Evolutionary conservation across 805 yeast genomes (phyloP), one percentile per base, ranked within the genome.

Genomic region (Scheffersomyces stipitis): DNA sequence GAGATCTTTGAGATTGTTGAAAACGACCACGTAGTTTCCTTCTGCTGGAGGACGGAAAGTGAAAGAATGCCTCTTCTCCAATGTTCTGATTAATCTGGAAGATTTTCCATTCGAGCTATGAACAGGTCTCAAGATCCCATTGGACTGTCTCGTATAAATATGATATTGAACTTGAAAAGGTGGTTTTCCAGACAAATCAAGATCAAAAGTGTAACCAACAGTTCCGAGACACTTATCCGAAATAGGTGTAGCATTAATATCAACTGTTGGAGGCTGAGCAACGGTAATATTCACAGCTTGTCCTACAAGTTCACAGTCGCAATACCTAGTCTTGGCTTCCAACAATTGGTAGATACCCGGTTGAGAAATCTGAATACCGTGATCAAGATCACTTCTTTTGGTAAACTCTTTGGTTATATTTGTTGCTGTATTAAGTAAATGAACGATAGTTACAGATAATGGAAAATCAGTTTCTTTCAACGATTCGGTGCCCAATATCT

Each of bases 211-310:
- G 48, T 71, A 78, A 0, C 97, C 99, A 6, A 88, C 81, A 30
- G 89, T 87, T 0, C 99, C 99, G 20, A 93, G 85, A 65, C 99
- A 93, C 33, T 83, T 78, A 51, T 91, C 98, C 17, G 79, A 69
- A 2, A 91, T 78, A 3, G 91, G 79, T 10, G 67, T 67, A 1
- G 88, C 78, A 2, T 47, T 30, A 12, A 78, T 69, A 2, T 54
- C 52, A 14, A 73, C 64, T 2, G 33, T 38, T 1, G 73, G 69
- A 3, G 76, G 77, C 2, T 55, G 56, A 1, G 73, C 76, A 9
- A 55, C 45, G n/a, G 49, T 38, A 1, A 87, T 71, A 13, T 66
- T 53, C 8, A 84, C 67, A 1, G 67, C 35, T 4, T n/a, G 15
- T 4, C 17, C 20, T 8, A 76, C 65, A 15, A 86, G 69, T 9